Evolutionary conservation across 495 filamentous ascomycete genomes (phyloP), one percentile per base, ranked within the genome.

Genomic region (Aspergillus coremiiformis): DNA sequence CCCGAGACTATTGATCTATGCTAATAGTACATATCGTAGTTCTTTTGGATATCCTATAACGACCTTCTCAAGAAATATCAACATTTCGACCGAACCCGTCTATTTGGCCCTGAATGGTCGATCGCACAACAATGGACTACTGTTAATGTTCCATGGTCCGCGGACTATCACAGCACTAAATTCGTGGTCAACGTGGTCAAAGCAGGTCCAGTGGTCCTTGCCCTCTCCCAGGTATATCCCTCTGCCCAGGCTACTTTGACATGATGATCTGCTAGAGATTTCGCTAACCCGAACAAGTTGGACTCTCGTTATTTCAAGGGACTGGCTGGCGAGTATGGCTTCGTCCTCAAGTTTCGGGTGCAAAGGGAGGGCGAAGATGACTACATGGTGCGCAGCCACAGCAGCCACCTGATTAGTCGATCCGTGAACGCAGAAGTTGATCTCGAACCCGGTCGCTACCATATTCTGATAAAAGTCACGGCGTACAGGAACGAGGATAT

Each of bases 271-370:
- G 11, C 30, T 30, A 22, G 7, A n/a, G 5, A 12, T 1, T 15
- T 15, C 26, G 33, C 54, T 66, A 42, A 41, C 37, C 19, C 8
- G 2, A 59, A 52, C 33, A 47, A 78, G 73, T 82, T 95, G 19
- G 91, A 97, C 62, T 75, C 81, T 24, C 82, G 91, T 5, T 97
- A 96, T 61, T 97, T 90, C 71, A 72, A 73, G 46, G 91, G 90
- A 0, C 78, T 97, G 1, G 72, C 81, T 33, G 92, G 91, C n/a
- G 81, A 89, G 62, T 97, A 94, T 57, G 64, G 60, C 12, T 96
- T 92, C 67, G 64, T 81, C 6, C 70, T 95, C 0, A 80, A 86
- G 47, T 95, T 96, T 70, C 82, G 90, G 19, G 63, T 97, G 0
- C 84, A 96, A 59, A 86, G 84, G 60, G 83, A 86, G 19, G 87